Percentiles rank a stretch among this genome's conserved stretches.
phyloP scores from a whole-genome alignment of 495 filamentous ascomycete species.

The Haplographium delicatum region DNA sequence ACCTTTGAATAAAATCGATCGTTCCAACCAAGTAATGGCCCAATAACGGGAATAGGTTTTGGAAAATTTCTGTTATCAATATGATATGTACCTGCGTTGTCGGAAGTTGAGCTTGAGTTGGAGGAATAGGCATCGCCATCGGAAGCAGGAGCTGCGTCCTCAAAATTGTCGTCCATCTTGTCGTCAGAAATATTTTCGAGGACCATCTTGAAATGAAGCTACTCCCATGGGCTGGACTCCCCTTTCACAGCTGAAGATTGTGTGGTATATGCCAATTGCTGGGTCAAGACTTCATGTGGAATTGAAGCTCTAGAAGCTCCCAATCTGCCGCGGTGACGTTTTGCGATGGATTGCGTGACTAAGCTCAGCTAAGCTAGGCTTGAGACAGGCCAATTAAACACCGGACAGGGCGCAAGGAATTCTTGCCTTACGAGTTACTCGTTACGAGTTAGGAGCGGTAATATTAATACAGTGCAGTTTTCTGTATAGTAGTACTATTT shows the following conservation, averaged over 20 bases:
- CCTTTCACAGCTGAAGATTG: too few relatives aligned
- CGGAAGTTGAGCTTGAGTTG: background rate
- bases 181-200: slow-evolving; percentile 16
- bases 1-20: background rate
- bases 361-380: too few relatives aligned
- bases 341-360: too few relatives aligned
- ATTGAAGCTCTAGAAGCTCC: background rate
- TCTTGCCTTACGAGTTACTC: too few relatives aligned
- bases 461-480: too few relatives aligned
- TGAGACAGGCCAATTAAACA: too few relatives aligned
- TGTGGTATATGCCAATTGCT: too few relatives aligned
- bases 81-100: background rate
- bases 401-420: too few relatives aligned
- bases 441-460: too few relatives aligned
- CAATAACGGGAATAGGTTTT: slow-evolving; percentile 19
- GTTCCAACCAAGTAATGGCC: slow-evolving; percentile 15
- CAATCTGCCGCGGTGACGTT: slow-evolving; percentile 9
- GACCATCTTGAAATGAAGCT: slow-evolving; percentile 15
- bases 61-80: slow-evolving; percentile 14
- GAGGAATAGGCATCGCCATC: slow-evolving; percentile 21
- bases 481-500: too few relatives aligned
- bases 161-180: background rate
- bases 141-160: slow-evolving; percentile 12
- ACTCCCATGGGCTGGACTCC: too few relatives aligned
- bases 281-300: too few relatives aligned